Evolutionary conservation across 495 filamentous ascomycete genomes (phyloP), one percentile per base, ranked within the genome.

Genomic region (Trichoderma virens): DNA sequence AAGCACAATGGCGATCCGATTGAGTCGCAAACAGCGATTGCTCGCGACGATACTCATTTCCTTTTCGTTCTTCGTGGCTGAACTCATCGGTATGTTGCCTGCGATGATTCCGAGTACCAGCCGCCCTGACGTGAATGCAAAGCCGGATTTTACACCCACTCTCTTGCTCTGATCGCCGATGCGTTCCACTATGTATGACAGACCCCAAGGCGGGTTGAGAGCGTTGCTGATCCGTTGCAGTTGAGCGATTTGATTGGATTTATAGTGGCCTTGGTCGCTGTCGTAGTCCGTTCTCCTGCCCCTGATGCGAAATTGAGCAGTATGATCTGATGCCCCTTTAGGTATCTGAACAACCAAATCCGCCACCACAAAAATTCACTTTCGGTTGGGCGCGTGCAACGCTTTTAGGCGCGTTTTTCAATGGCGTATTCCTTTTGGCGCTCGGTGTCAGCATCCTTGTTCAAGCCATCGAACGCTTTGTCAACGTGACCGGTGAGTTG

Each of bases 391-490:
- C 96, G 82, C 89, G 93, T 31, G 92, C 93, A 4, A 88, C 93
- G 72, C 88, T 93, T 1, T 82, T 98, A 2, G 93, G 93, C 69
- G 92, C 93, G n/a, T 83, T 98, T 65, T 87, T 96, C 70, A 98
- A 98, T 70, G 93, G 93, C 32, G 90, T 95, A n/a, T 96, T 97
- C 73, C 82, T 98, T 62, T 84, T 97, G 61, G 93, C 93, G 0
- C 79, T 98, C 7, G 96, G 92, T 65, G 71, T 97, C 64, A 92
- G 92, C 63, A 96, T 98, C 70, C 91, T 97, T 72, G 78, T 98
- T 43, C 93, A 97, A 68, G 91, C 93, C 2, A 86, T 96, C 64
- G 91, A 97, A 75, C 82, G 93, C 67, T 88, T 98, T 70, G 84
- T 96, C 41, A 69, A 70, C 5, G 60, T 80, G 28, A 67, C 76